Conservation (phyloP, 371 early-diverging fungal species). For the Lichtheimia ramosa region DNA sequence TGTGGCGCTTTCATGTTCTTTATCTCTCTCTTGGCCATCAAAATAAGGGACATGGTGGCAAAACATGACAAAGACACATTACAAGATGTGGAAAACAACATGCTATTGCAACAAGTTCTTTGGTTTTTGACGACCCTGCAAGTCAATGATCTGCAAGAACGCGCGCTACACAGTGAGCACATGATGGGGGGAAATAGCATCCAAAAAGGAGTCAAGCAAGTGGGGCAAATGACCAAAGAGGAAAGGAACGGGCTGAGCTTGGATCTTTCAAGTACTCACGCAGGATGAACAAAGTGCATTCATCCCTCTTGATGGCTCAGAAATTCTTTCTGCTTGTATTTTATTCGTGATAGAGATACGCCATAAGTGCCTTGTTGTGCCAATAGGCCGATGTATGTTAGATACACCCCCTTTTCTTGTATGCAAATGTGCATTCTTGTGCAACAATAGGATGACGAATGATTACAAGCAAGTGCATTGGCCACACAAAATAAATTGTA, state of each 20-base stretch:
- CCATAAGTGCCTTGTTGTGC: no score
- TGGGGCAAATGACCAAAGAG: background rate
- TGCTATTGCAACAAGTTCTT: background rate
- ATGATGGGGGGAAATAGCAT: background rate
- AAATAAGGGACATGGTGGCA: background rate
- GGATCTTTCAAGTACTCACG: no score
- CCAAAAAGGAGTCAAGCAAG: background rate
- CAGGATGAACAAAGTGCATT: no score
- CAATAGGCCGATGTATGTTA: no score
- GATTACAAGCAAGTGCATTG: no score
- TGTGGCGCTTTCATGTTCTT: background rate
- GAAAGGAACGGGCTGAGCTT: background rate
- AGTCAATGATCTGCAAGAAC: slow-evolving; percentile 3
- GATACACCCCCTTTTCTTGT: no score
- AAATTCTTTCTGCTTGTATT: no score
- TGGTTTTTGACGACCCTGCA: slow-evolving; percentile 3
- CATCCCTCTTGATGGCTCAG: no score
- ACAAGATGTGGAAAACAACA: background rate
- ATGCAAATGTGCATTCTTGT: no score
- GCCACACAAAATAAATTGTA: no score
- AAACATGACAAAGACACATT: background rate
- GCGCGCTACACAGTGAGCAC: slow-evolving; percentile 1
- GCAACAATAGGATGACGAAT: no score
- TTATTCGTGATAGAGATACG: no score
- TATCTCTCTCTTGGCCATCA: background rate